Conservation (phyloP, 306 rosid genomes). For the Malus sieversii region DNA sequence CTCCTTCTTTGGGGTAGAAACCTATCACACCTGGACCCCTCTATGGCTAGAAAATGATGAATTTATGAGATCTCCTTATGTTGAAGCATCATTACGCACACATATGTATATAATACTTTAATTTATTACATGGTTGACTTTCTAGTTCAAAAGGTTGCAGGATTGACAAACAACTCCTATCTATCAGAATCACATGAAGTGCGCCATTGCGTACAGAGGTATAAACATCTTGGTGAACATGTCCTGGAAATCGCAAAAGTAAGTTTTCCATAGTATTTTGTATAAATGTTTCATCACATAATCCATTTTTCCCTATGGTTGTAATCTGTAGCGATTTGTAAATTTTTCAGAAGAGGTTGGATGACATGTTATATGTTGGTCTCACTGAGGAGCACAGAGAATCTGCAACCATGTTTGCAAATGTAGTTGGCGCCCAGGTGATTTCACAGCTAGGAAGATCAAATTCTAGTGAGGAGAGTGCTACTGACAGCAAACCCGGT, state of each 20-base stretch:
- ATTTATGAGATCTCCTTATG: conserved; percentile 4
- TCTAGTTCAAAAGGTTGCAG: conserved; percentile 66
- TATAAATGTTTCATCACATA: conserved; percentile 15
- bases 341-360: conserved; percentile 83
- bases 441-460: conserved; percentile 76
- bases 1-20: background rate
- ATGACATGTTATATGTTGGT: conserved; percentile 88
- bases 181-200: conserved; percentile 67
- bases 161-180: conserved; percentile 93
- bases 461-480: conserved; percentile 33
- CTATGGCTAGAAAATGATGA: background rate
- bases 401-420: conserved; percentile 91
- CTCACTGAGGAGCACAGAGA: conserved; percentile 97
- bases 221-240: conserved; percentile 63
- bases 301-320: conserved; percentile 16
- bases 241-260: conserved; percentile 94
- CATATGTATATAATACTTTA: background rate
- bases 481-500: conserved; percentile 46
- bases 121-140: conserved; percentile 18
- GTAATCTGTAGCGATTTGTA: conserved; percentile 17
- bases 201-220: conserved; percentile 81
- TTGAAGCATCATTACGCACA: background rate
- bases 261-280: conserved; percentile 14
- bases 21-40: too few relatives aligned
- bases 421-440: conserved; percentile 93